Conservation (phyloP, 2,329 filamentous ascomycete species). For the Aspergillus eucalypticola region DNA sequence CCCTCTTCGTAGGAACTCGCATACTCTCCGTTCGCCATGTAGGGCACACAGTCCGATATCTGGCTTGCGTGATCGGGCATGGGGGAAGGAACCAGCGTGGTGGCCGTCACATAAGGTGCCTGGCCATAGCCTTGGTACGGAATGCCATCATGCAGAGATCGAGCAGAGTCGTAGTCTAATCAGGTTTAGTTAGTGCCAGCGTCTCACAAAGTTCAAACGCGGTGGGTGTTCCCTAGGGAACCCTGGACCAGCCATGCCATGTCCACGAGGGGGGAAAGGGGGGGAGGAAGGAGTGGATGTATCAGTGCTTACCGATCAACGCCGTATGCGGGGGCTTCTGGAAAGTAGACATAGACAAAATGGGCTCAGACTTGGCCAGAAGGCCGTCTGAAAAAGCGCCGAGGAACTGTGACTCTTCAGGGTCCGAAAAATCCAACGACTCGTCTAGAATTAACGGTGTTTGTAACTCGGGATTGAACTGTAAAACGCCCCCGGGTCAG, state of each 20-base stretch:
- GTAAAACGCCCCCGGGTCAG: conserved; percentile 18
- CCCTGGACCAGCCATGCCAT: neutral
- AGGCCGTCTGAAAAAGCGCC: conserved; percentile 53
- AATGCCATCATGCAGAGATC: conserved; percentile 41
- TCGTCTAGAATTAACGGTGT: conserved; percentile 51
- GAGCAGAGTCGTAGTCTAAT: conserved; percentile 40
- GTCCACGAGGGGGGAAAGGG: too few species aligned
- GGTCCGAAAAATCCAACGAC: conserved; percentile 48
- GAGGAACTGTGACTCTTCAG: conserved; percentile 47
- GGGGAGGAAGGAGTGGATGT: too few species aligned
- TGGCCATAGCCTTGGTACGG: conserved; percentile 45
- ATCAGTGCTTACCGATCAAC: conserved; percentile 71
- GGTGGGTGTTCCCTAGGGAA: neutral
- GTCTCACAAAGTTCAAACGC: neutral
- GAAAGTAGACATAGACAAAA: conserved; percentile 80
- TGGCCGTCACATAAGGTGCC: conserved; percentile 38
- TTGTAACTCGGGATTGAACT: conserved; percentile 48
- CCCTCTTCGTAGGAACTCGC: conserved; percentile 59
- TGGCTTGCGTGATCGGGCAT: conserved; percentile 45
- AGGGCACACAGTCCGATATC: conserved; percentile 44
- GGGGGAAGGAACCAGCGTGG: conserved; percentile 42
- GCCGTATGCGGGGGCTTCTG: conserved; percentile 72
- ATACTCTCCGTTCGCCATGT: conserved; percentile 41
- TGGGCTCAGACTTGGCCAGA: conserved; percentile 59
- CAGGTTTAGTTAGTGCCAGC: conserved; percentile 9